Evolutionary conservation across 225 moss, liverwort and hornwort species (phyloP).

Genomic region (Pleurozium schreberi): DNA sequence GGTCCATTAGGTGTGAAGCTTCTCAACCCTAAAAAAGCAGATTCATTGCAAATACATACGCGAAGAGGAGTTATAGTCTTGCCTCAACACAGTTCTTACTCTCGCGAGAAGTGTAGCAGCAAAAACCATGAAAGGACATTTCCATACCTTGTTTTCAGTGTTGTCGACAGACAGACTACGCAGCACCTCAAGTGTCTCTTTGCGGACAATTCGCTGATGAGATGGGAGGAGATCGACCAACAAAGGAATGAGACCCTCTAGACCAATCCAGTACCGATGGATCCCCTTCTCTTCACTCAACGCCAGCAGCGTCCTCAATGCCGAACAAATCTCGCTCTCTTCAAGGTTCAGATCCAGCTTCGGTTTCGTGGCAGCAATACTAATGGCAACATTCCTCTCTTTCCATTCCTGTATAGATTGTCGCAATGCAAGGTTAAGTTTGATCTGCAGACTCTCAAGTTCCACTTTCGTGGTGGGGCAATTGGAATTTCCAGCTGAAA

Average conservation of each 20-base stretch:
- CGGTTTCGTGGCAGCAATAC: constrained; percentile 53
- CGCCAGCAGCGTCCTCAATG: constrained; percentile 45
- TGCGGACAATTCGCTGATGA: constrained; percentile 63
- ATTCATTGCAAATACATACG: neutral
- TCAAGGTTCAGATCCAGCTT: constrained; percentile 33
- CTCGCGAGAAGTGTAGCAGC: neutral
- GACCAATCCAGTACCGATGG: constrained; percentile 84
- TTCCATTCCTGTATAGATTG: constrained; percentile 93
- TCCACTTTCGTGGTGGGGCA: constrained; percentile 85
- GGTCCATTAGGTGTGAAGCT: neutral
- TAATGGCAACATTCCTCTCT: constrained; percentile 58
- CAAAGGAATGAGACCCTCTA: constrained; percentile 71
- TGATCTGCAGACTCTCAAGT: constrained; percentile 60
- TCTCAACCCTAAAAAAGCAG: neutral
- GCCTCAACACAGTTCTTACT: neutral
- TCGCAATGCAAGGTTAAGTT: constrained; percentile 64
- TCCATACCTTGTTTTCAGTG: constrained; percentile 67
- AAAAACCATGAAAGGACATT: neutral
- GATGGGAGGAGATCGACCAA: constrained; percentile 43
- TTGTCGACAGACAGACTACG: constrained; percentile 69
- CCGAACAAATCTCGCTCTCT: constrained; percentile 45
- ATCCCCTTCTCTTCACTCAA: constrained; percentile 78
- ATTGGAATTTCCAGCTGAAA: constrained; percentile 55
- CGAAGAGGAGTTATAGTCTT: neutral
- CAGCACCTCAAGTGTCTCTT: constrained; percentile 61